Percentiles rank a stretch among this genome's conserved stretches.
phyloP scores from a whole-genome alignment of 306 rosid genomes.

The Lablab purpureus region DNA sequence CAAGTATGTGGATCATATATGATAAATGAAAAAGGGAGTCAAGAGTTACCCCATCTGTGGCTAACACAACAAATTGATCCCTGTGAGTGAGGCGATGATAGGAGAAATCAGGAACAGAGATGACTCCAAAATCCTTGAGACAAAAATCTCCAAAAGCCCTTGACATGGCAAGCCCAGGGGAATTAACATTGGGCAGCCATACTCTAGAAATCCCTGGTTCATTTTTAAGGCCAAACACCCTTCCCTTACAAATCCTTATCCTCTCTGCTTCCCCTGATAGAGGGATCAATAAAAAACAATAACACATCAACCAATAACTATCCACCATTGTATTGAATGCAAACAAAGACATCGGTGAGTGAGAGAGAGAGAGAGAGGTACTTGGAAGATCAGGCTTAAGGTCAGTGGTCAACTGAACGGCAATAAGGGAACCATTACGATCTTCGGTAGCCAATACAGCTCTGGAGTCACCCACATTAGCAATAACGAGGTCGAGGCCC shows the following conservation, averaged over 20 bases:
- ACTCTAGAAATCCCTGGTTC: conserved; percentile 75
- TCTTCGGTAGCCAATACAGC: conserved; percentile 79
- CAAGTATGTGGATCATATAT: no score
- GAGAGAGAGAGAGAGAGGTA: conserved; percentile 2
- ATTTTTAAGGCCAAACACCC: conserved; percentile 69
- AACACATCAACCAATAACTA: no score
- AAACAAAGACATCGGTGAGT: no score
- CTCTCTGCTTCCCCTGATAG: conserved; percentile 78
- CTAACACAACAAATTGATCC: conserved; percentile 75
- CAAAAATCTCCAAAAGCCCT: conserved; percentile 91
- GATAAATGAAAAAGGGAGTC: no score
- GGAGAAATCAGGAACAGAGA: conserved; percentile 75
- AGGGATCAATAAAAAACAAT: not conserved
- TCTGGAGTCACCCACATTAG: conserved; percentile 63
- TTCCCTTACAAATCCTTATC: conserved; percentile 73
- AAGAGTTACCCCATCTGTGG: conserved; percentile 75
- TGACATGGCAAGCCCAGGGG: conserved; percentile 97
- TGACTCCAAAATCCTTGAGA: conserved; percentile 81
- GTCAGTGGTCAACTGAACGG: conserved; percentile 84
- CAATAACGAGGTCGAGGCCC: conserved; percentile 75
- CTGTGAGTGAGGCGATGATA: conserved; percentile 64
- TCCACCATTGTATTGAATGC: no score
- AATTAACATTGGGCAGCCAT: conserved; percentile 76
- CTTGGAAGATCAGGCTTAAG: conserved; percentile 87
- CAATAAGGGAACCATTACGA: conserved; percentile 50